Percentiles rank a stretch among this genome's conserved stretches.
Conservation (phyloP, 108 stramenopile genomes). For the Epipyxis sp. region DNA sequence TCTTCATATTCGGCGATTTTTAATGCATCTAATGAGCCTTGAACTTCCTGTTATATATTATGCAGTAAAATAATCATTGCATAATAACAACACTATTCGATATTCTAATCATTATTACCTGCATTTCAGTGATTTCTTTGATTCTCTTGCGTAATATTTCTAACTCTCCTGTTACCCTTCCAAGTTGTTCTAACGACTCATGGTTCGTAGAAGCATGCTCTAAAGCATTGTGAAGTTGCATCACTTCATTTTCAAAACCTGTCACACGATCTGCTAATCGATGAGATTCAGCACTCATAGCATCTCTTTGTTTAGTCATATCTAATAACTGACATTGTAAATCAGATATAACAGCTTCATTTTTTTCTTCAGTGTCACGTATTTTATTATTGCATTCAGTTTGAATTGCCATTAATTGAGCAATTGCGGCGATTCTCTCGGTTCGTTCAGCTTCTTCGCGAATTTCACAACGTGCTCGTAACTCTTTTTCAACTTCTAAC, state of each 20-base stretch:
- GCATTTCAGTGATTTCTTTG: not conserved
- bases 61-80: too few relatives aligned
- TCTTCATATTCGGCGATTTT: conserved; percentile 43
- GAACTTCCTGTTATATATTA: too few relatives aligned
- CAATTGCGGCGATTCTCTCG: conserved; percentile 47
- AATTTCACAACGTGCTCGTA: conserved; percentile 42
- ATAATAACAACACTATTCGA: too few relatives aligned
- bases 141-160: not conserved
- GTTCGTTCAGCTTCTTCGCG: conserved; percentile 46
- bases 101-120: not conserved
- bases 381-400: conserved; percentile 37
- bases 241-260: conserved; percentile 10
- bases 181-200: not conserved
- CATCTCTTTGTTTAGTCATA: not conserved
- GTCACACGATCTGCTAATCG: not conserved
- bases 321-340: not conserved
- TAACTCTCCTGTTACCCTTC: not conserved
- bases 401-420: conserved; percentile 47
- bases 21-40: conserved; percentile 14
- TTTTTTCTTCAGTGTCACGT: not conserved
- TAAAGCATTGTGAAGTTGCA: conserved; percentile 12
- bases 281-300: not conserved
- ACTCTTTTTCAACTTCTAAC: conserved; percentile 39
- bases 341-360: not conserved
- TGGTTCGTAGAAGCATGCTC: not conserved